Conservation (phyloP, 2,329 filamentous ascomycete genomes). For the Lecanicillium sp. region DNA sequence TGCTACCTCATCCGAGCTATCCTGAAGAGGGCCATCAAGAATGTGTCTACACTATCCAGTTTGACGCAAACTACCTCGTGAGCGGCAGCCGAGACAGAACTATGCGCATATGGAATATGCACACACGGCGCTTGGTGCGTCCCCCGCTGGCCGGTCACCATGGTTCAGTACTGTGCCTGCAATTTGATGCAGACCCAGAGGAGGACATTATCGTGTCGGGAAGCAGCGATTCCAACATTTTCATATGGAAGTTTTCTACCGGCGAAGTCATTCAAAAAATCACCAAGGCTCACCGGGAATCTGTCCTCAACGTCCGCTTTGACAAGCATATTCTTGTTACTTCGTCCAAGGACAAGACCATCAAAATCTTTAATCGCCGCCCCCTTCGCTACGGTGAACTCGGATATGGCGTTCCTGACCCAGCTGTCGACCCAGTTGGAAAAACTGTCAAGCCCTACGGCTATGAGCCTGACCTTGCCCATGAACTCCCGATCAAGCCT, state of each 20-base stretch:
- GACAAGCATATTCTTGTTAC: constrained; percentile 88
- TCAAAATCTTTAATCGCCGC: constrained; percentile 89
- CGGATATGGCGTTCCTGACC: constrained; percentile 38
- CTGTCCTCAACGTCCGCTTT: constrained; percentile 88
- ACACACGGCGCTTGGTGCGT: constrained; percentile 68
- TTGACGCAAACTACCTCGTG: constrained; percentile 75
- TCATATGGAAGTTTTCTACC: constrained; percentile 90
- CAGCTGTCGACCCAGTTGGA: constrained; percentile 43
- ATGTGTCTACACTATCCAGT: constrained; percentile 93
- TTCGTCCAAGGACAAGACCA: constrained; percentile 93
- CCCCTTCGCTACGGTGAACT: constrained; percentile 54
- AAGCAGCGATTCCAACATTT: constrained; percentile 84
- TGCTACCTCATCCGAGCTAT: constrained; percentile 76
- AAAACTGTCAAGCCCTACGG: constrained; percentile 46
- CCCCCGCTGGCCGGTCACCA: constrained; percentile 68
- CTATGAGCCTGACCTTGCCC: constrained; percentile 37
- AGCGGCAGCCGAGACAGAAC: constrained; percentile 88
- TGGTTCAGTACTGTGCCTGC: constrained; percentile 86
- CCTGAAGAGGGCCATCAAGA: constrained; percentile 79
- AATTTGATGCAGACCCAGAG: constrained; percentile 81
- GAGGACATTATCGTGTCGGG: constrained; percentile 94
- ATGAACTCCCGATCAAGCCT: constrained; percentile 44
- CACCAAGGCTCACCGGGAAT: constrained; percentile 72
- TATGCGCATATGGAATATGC: constrained; percentile 83
- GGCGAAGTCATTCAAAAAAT: constrained; percentile 75